Base-by-base conservation (phyloP, 1,284 basidiomycete genomes). In the Puccinia polysora region DNA sequence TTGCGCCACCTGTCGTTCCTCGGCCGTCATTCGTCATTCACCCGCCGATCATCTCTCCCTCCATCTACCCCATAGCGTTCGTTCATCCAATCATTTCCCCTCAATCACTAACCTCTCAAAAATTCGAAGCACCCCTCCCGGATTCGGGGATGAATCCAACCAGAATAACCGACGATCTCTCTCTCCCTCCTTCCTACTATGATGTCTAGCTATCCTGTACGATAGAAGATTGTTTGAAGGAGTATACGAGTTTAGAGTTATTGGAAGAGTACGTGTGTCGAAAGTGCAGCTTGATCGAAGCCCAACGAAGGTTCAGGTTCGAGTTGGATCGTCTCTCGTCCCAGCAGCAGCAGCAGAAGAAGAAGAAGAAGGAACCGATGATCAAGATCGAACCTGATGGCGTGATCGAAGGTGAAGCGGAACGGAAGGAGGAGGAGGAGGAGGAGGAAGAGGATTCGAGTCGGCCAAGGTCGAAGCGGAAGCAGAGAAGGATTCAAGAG, bases 21-120 rank as follows among this genome's bases (percentile, higher is more conserved):
- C 89, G 1, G 89, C 91, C 77, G 90, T 90, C 1, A 89, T 92
- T 56, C 88, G 91, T 85, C 89, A 91, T 78, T 90, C 89, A 77
- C 82, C 86, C 0, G 88, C 91, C 74, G 89, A 91, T 78, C 90
- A 87, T 76, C 86, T 89, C 84, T 87, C 89, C 77, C 81, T 93
- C 25, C 84, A 87, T 25, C 81, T 92, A 15, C 90, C 89, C n/a
- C 67, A 71, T 81, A 81, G 70, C 20, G 79, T 79, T 10, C 63
- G 76, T 74, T 58, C 36, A 73, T 30, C 20, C 38, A 30, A 23
- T 73, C 60, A 53, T 67, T 20, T 36, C 18, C 30, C 20, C 5
- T 20, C 18, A 38, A 23, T 30, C 10, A 53, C 25, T 53, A 14
- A 53, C 8, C 25, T 53, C 50, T 53, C 12, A 40, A n/a, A n/a